phyloP scores from a whole-genome alignment of 164 flowering plant species.

The Dillenia turbinata region DNA sequence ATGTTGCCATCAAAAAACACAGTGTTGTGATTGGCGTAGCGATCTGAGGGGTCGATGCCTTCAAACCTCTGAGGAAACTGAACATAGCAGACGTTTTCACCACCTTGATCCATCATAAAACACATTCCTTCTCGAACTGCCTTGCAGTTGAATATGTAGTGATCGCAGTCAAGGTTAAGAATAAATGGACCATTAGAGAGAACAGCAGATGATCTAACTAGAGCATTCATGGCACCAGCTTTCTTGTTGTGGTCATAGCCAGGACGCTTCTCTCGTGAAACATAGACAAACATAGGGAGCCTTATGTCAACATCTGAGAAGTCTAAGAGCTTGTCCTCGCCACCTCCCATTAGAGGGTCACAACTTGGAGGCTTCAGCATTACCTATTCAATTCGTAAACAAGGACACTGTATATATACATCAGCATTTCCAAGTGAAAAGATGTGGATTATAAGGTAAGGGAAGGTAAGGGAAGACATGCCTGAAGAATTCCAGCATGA shows the following conservation, averaged over 20 bases:
- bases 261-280: conserved; percentile 54
- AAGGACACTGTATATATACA: too few species aligned
- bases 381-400: conserved; percentile 25
- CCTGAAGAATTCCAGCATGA: conserved; percentile 84
- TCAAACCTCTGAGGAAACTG: conserved; percentile 90
- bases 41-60: conserved; percentile 83
- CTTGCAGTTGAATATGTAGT: conserved; percentile 62
- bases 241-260: conserved; percentile 80
- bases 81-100: conserved; percentile 71
- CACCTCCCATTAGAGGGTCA: conserved; percentile 32
- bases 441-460: too few species aligned
- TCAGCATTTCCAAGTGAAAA: too few species aligned
- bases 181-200: conserved; percentile 81
- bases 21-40: conserved; percentile 84
- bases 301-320: conserved; percentile 48
- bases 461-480: conserved; percentile 3
- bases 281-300: conserved; percentile 50
- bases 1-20: conserved; percentile 85
- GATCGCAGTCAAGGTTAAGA: conserved; percentile 80
- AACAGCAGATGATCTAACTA: conserved; percentile 67
- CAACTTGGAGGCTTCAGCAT: conserved; percentile 76
- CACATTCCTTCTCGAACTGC: conserved; percentile 90
- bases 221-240: conserved; percentile 87
- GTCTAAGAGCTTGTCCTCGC: conserved; percentile 41
- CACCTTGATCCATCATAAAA: conserved; percentile 89